Evolutionary conservation across 2,329 filamentous ascomycete species (phyloP).

Genomic region (Fusarium marasasianum): DNA sequence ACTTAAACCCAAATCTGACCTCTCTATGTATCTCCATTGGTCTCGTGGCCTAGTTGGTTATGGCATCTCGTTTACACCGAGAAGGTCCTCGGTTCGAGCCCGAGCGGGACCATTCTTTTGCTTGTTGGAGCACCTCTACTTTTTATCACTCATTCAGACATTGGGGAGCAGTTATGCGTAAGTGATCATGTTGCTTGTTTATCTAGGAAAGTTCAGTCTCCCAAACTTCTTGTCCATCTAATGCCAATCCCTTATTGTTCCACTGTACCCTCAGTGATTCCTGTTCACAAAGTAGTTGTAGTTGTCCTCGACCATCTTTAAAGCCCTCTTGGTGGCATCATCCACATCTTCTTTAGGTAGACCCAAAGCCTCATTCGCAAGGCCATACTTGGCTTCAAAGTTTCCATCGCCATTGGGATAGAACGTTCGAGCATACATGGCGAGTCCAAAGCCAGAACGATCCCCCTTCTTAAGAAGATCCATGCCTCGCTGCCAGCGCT

Average conservation of each 20-base stretch:
- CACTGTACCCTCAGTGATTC: background rate
- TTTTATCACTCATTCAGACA: background rate
- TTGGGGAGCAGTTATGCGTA: background rate
- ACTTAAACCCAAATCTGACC: accelerated
- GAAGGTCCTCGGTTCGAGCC: constrained; percentile 40
- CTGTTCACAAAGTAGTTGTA: constrained; percentile 39
- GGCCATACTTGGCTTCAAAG: constrained; percentile 50
- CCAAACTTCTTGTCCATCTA: accelerated
- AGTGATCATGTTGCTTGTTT: accelerated
- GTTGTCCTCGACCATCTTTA: constrained; percentile 51
- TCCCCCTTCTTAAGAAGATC: constrained; percentile 55
- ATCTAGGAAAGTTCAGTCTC: background rate
- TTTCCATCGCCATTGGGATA: constrained; percentile 54
- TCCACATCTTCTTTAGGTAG: constrained; percentile 69
- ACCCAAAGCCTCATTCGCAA: constrained; percentile 62
- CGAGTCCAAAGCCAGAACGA: constrained; percentile 53
- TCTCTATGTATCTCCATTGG: background rate
- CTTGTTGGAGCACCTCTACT: accelerated
- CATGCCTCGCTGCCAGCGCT: constrained; percentile 60
- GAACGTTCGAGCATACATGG: constrained; percentile 67
- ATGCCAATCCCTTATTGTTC: background rate
- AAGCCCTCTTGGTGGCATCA: constrained; percentile 59
- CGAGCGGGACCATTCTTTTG: constrained; percentile 35
- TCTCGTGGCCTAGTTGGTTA: constrained; percentile 41
- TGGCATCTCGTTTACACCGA: constrained; percentile 40